phyloP scores from a whole-genome alignment of 129 eudicot species.

The Daucus carota region DH1_v3.0 NC_030383.2:45782001-45782500 shows the following conservation, averaged over 20 bases:
- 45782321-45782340: not conserved
- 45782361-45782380: constrained; percentile 1
- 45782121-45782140: constrained; percentile 24
- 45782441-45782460: not conserved
- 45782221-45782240: constrained; percentile 12
- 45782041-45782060: not conserved
- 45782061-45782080: not conserved
- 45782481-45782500: constrained; percentile 6
- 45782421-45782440: constrained; percentile 5
- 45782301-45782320: constrained; percentile 14
- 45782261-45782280: not conserved
- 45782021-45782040: not conserved
- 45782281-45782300: not conserved
- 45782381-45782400: constrained; percentile 19
- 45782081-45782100: not conserved
- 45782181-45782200: constrained; percentile 16
- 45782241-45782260: constrained; percentile 24
- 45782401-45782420: not conserved
- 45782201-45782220: not conserved
- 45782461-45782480: not conserved
- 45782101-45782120: not conserved
- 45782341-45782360: constrained; percentile 8
- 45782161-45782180: constrained; percentile 20
- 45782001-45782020: not conserved
- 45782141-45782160: constrained; percentile 25